Base-by-base conservation (phyloP, 2,329 filamentous ascomycete genomes). In the Leptoxyphium fumago region DNA sequence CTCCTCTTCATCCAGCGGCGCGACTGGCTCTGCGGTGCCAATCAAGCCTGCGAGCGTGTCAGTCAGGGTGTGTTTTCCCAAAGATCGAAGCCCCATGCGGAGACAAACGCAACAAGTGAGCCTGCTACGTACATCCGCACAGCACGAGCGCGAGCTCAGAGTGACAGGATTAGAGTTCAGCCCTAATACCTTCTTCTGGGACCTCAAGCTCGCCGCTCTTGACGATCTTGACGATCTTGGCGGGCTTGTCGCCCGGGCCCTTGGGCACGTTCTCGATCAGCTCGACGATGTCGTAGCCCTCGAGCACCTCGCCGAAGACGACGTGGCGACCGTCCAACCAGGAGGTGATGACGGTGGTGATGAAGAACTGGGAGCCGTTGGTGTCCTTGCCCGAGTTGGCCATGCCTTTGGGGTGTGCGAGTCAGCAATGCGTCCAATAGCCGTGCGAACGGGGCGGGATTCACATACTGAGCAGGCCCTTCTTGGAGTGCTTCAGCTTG, bases 361-460 rank as follows among this genome's bases (percentile, higher is more conserved):
- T 88, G 74, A 91, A 91, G 73, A 91, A 91, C 64, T 91, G 84
- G 46, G 81, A 86, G 61, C 84, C 84, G 62, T 88, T 88, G 72
- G 84, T 91, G 66, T 91, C 83, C 64, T 78, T 76, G 64, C 84
- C 84, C 48, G 82, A 77, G 68, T 88, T 88, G 66, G 82, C 84
- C 84, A 86, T 91, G 66, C 82, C 75, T 71, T 58, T 29, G 14
- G 30, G n/a, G 8, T 38, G 40, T 36, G 32, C 15, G 13, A 36
- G 32, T 36, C 32, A 36, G 32, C 21, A 7, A 26, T 4, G 21
- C 21, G 18, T 2, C 18, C 18, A 38, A 14, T 26, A 11, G 6
- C 17, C 10, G 21, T 13, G 21, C 10, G 28, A 29, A n/a, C n/a
- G 7, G 21, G 21, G 21, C 21, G 21, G 21, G 21, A 7, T 30